Base-by-base conservation (phyloP, 2,329 filamentous ascomycete genomes). In the Trichoderma sp. region DNA sequence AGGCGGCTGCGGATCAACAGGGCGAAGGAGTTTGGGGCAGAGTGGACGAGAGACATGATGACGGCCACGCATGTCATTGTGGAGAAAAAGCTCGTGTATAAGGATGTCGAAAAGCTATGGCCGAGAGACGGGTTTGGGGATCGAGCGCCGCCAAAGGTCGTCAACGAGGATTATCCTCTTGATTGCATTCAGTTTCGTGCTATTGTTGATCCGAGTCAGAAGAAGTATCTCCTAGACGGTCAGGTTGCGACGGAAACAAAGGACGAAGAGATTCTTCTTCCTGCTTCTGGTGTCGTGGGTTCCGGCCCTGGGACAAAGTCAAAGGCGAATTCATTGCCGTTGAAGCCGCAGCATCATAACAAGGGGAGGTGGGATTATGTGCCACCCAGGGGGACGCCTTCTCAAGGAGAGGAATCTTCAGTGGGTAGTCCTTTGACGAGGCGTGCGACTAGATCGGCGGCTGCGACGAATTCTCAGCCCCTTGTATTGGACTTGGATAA, bases 21-120 rank as follows among this genome's bases (percentile, higher is more conserved):
- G 77, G 90, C 91, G 0, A 85, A 88, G 63, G 89, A 93, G 74
- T 89, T 89, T 76, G 95, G 95, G 54, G 95, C 91, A 1, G 81
- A 77, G 1, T 96, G 94, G 89, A 86, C 88, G 32, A 85, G 84
- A 61, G 79, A 83, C 0, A 87, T 90, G 75, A 78, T 73, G 0
- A 79, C 79, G 26, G 86, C 96, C 18, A 96, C 91, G 0, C 93
- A 97, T 79, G 81, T 97, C 59, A 85, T 98, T 69, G 90, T 93
- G 1, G 94, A 97, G 75, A 90, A 88, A 72, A 80, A 80, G 1
- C 80, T 96, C 60, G 81, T 81, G 0, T 94, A 89, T 75, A 79
- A 83, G 4, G 87, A 94, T 68, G 82, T 97, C 7, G 77, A 89
- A 66, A 81, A 79, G 13, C 83, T 86, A 34, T 73, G 74, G 34